Evolutionary conservation across 345 rosid species (phyloP).

Genomic region (Corchorus olitorius): DNA sequence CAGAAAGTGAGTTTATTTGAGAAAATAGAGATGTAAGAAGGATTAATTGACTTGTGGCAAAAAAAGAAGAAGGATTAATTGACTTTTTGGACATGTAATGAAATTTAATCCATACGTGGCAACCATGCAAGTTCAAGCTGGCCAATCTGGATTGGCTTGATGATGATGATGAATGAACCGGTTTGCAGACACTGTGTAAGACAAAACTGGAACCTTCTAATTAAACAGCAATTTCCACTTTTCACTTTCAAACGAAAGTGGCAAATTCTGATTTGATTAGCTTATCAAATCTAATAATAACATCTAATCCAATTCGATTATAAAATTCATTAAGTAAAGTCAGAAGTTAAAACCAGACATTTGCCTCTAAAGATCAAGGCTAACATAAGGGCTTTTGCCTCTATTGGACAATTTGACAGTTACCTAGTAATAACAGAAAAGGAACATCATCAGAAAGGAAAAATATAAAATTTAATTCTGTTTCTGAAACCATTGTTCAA

Average conservation of each 20-base stretch:
- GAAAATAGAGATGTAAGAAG: neutral
- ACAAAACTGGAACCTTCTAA: neutral
- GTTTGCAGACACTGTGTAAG: neutral
- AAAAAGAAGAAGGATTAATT: too few relatives aligned
- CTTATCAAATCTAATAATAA: neutral
- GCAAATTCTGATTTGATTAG: neutral
- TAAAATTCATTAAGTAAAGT: neutral
- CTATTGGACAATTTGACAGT: neutral
- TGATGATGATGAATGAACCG: too few relatives aligned
- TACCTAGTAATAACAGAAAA: neutral
- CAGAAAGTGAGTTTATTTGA: neutral
- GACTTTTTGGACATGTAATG: neutral
- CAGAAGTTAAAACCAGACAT: neutral
- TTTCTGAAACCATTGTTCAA: slow-evolving; percentile 10
- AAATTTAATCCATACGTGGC: neutral
- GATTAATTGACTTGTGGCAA: too few relatives aligned
- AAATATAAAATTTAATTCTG: neutral
- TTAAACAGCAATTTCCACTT: neutral
- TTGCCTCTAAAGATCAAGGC: too few relatives aligned
- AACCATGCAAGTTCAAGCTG: neutral
- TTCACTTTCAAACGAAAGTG: neutral
- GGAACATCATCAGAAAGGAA: neutral
- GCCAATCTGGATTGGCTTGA: neutral
- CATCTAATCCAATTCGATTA: slow-evolving; percentile 9
- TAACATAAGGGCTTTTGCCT: neutral